Conservation (phyloP, 2,329 filamentous ascomycete species). For the Fusarium sp. region DNA sequence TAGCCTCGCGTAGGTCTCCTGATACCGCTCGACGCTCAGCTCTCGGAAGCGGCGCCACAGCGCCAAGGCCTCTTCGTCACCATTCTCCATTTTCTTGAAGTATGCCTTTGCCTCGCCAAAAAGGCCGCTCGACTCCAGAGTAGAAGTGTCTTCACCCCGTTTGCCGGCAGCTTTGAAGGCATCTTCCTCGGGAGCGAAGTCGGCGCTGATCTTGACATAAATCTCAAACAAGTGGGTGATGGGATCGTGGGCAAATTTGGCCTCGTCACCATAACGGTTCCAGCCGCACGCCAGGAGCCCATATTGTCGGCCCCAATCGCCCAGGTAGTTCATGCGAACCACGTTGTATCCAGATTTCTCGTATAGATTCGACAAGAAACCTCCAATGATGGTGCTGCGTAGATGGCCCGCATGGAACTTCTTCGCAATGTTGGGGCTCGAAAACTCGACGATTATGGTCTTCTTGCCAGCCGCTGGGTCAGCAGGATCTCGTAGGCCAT, state of each 20-base stretch:
- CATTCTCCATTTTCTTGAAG: conserved; percentile 74
- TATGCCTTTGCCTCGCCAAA: conserved; percentile 72
- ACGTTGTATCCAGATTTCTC: conserved; percentile 80
- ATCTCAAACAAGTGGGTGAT: conserved; percentile 82
- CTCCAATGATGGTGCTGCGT: conserved; percentile 25
- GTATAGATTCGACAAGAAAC: conserved; percentile 74
- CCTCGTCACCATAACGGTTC: conserved; percentile 77
- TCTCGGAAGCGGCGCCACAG: conserved; percentile 73
- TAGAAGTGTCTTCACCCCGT: conserved; percentile 60
- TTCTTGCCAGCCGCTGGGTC: conserved; percentile 1
- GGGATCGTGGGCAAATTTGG: conserved; percentile 74
- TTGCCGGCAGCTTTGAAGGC: conserved; percentile 67
- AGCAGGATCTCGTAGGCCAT: conserved; percentile 3
- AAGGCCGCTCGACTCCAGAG: conserved; percentile 61
- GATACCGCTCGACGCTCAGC: conserved; percentile 72
- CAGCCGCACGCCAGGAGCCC: conserved; percentile 79
- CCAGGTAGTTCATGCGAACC: conserved; percentile 80
- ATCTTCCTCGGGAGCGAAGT: conserved; percentile 74
- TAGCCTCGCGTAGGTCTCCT: conserved; percentile 71
- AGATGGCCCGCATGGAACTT: conserved; percentile 25
- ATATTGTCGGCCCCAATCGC: conserved; percentile 85
- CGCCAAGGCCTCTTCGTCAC: conserved; percentile 69
- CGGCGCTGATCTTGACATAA: conserved; percentile 78
- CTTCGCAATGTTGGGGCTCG: conserved; percentile 24
- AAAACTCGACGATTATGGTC: conserved; percentile 23